phyloP scores from a whole-genome alignment of 768 basidiomycete genomes.

The Tricholoma hemisulphureum region DNA sequence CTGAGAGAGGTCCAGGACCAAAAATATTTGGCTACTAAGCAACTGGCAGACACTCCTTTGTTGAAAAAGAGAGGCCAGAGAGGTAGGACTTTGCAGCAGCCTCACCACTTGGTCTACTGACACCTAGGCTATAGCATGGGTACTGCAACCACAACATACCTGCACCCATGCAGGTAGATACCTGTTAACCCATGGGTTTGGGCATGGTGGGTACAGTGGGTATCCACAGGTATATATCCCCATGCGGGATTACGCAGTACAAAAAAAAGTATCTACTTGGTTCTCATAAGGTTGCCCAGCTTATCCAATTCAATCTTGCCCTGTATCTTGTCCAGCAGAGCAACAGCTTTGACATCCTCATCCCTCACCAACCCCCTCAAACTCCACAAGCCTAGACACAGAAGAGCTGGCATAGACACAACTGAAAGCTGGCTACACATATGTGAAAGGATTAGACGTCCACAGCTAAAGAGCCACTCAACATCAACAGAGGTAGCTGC shows the following conservation, averaged over 20 bases:
- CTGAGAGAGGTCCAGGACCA: too few species aligned
- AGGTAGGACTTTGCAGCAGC: too few species aligned
- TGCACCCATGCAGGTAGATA: constrained; percentile 2
- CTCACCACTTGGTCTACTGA: too few species aligned
- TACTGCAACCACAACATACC: constrained; percentile 2
- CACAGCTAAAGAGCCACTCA: too few species aligned
- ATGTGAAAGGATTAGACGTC: too few species aligned
- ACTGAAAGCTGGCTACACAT: too few species aligned
- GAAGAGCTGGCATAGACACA: constrained; percentile 15
- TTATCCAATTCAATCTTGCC: constrained; percentile 2
- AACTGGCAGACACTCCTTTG: too few species aligned
- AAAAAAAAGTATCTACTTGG: neutral
- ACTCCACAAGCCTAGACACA: constrained; percentile 24
- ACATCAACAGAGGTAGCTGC: too few species aligned
- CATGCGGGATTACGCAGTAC: neutral
- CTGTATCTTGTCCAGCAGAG: neutral
- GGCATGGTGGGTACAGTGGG: neutral
- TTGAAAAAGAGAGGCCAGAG: too few species aligned
- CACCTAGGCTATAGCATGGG: constrained; percentile 1
- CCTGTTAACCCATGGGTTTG: neutral
- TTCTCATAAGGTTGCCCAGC: neutral
- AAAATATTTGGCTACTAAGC: too few species aligned
- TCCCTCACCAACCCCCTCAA: constrained; percentile 5
- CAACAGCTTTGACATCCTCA: constrained; percentile 2
- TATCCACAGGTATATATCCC: neutral